Conservation (phyloP, 2,329 filamentous ascomycete species). For the Ploettnerulaceae sp. region DNA sequence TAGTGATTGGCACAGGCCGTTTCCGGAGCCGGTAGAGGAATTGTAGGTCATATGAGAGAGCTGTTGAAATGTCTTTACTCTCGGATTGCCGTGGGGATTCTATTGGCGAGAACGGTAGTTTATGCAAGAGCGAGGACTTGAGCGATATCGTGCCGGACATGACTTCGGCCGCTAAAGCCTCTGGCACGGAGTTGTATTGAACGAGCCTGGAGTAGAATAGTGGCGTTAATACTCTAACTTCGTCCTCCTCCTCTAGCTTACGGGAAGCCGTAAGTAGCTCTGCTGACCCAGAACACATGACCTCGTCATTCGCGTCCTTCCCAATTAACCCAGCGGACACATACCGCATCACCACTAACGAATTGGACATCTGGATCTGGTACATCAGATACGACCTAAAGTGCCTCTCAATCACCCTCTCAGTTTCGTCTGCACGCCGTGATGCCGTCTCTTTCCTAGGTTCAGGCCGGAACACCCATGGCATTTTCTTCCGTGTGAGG, state of each 20-base stretch:
- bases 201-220: conserved; percentile 63
- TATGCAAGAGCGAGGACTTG: conserved; percentile 3
- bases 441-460: conserved; percentile 52
- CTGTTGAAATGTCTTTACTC: not conserved
- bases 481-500: conserved; percentile 51
- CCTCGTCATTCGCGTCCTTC: conserved; percentile 33
- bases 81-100: not conserved
- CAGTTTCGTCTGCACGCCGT: conserved; percentile 46
- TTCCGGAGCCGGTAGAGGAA: not conserved
- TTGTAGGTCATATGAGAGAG: not conserved
- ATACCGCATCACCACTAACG: conserved; percentile 48
- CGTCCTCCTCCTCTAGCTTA: conserved; percentile 36
- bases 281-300: conserved; percentile 36
- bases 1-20: not conserved
- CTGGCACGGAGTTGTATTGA: conserved; percentile 42
- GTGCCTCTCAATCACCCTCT: conserved; percentile 42
- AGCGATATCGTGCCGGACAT: conserved; percentile 15
- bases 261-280: conserved; percentile 12
- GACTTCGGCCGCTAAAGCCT: conserved; percentile 9
- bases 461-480: conserved; percentile 63
- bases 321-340: conserved; percentile 44
- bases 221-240: conserved; percentile 57
- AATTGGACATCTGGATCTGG: conserved; percentile 44
- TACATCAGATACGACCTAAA: conserved; percentile 46
- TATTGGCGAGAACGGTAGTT: not conserved